Evolutionary conservation across 345 rosid genomes (phyloP).

Genomic region (Eucalyptus regnans): DNA sequence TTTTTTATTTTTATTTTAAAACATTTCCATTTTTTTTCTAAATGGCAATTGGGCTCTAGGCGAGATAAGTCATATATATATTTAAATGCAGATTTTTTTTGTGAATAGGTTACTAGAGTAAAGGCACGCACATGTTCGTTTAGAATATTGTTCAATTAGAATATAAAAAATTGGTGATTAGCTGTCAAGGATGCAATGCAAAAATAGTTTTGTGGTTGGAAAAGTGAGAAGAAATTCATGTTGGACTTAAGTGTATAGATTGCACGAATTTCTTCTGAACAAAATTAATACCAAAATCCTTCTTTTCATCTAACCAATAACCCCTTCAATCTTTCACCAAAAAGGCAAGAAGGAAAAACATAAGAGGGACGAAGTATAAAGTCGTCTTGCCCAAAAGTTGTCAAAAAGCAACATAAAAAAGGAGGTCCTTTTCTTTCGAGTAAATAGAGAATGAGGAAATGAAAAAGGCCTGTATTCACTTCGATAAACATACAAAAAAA

Average conservation of each 20-base stretch:
- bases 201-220: no score
- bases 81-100: neutral
- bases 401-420: neutral
- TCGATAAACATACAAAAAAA: neutral
- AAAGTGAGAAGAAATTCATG: neutral
- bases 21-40: neutral
- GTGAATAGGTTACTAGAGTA: neutral
- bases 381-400: neutral
- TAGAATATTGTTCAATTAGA: no score
- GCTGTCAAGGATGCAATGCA: neutral
- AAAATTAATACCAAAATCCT: neutral
- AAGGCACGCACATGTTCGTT: neutral
- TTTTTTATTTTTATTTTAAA: neutral
- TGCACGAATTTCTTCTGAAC: neutral
- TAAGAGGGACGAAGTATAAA: neutral
- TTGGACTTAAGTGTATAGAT: neutral
- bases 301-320: no score
- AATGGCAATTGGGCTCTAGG: neutral
- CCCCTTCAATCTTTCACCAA: neutral
- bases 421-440: neutral
- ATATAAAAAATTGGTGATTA: neutral
- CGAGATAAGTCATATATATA: neutral
- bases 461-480: neutral
- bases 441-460: neutral
- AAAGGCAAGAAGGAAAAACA: neutral